Evolutionary conservation across 306 rosid species (phyloP), one percentile per base, ranked within the genome.

Genomic region (Ormosia semicastrata): DNA sequence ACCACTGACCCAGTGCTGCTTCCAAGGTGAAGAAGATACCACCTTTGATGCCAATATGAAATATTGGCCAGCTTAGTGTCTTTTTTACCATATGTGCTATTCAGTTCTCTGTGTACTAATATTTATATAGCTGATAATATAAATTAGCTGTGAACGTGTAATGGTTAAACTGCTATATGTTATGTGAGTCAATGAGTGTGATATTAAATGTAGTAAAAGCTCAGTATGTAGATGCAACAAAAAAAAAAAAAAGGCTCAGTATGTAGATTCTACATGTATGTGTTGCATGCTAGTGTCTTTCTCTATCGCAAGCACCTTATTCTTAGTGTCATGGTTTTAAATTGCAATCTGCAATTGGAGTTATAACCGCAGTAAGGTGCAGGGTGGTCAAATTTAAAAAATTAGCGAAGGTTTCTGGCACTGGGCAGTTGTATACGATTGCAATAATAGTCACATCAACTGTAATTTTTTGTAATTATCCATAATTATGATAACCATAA

Each of bases 1-100:
- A 8, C 73, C 79, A 17, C 46, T 67, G 2, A 68, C 77, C 14
- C 76, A 86, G 44, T 76, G 74, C 17, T 80, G 36, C 82, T 80
- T 86, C 71, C 86, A 85, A 70, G 77, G 76, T 57, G 87, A 79
- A 58, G 81, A 73, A 5, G 43, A 64, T 30, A 8, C 2, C 67
- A 47, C 71, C 12, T 69, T 86, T 63, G 86, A 85, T 46, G 80
- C 65, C 7, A 68, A 24, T 50, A 71, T 79, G 74, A 81, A 74
- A 46, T 75, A 91, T 73, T 88, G 82, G 89, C 33, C 71, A 43
- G 60, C 73, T 78, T 82, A 78, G 37, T 78, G 47, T 60, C 60
- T 58, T 9, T 64, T 15, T 54, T 60, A 70, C 44, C 11, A 13
- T 76, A n/a, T 34, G n/a, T 24, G 30, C 29, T 36, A 4, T 53